These are phyloP conservation scores for Pseudogymnoascus sp. DNA, from an alignment of 2,329 filamentous ascomycete genomes.

Conservation along the genomic window DNA sequence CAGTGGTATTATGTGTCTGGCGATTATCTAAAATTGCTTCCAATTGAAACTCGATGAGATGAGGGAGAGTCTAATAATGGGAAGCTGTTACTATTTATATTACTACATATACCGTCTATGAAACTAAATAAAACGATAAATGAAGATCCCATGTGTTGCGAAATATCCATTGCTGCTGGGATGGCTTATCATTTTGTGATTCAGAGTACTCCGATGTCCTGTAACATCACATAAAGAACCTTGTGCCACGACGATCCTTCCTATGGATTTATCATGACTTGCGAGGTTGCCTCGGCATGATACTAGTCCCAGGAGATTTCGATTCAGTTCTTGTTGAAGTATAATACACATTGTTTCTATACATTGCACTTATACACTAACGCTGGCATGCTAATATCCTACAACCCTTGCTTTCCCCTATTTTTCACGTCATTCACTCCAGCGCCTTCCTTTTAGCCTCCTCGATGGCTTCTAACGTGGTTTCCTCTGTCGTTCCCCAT, in stretches of 20 bases:
- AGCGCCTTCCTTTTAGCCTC: constrained; percentile 16
- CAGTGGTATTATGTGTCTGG: not conserved
- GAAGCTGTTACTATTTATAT: not conserved
- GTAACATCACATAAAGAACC: not conserved
- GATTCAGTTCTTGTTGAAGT: not conserved
- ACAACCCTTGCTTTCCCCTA: not conserved
- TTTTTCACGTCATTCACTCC: not conserved
- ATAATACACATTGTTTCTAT: not conserved
- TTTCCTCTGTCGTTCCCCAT: constrained; percentile 54
- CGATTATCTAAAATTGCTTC: not conserved
- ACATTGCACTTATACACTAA: not conserved
- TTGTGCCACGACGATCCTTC: not conserved
- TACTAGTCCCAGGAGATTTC: not conserved
- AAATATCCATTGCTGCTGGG: not conserved
- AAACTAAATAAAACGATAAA: not conserved
- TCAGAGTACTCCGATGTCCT: not conserved
- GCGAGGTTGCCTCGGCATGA: not conserved
- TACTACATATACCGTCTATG: not conserved
- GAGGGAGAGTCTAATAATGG: not conserved
- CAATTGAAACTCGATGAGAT: not conserved
- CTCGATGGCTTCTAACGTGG: constrained; percentile 32
- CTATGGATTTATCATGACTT: not conserved
- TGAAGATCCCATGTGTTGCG: not conserved
- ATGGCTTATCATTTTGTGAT: not conserved
- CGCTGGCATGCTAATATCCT: not conserved